Evolutionary conservation across 2,329 filamentous ascomycete genomes (phyloP).

Genomic region (Beauveria scarabaeidicola): DNA sequence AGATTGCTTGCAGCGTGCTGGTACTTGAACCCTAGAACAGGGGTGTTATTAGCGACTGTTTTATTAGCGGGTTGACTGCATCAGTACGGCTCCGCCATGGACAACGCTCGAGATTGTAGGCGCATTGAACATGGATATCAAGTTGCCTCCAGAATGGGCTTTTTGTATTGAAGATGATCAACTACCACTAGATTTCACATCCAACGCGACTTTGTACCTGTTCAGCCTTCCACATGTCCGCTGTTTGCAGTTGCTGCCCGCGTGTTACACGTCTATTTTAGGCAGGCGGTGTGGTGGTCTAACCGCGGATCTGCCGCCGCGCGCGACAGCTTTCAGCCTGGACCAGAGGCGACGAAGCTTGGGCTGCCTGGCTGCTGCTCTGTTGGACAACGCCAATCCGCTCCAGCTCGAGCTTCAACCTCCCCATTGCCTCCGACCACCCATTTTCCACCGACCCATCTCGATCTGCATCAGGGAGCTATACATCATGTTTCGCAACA

Average conservation of each 20-base stretch:
- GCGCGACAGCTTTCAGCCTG: constrained; percentile 9
- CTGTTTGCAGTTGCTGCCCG: not conserved
- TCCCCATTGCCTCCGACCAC: not conserved
- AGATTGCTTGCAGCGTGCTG: not conserved
- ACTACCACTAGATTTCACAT: too few relatives aligned
- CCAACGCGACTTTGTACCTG: too few relatives aligned
- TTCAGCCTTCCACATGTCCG: too few relatives aligned
- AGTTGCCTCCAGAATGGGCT: not conserved
- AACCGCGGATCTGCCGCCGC: constrained; percentile 12
- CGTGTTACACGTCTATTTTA: not conserved
- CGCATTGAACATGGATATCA: not conserved
- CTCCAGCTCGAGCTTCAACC: constrained; percentile 6
- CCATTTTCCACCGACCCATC: not conserved
- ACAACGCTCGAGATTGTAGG: not conserved
- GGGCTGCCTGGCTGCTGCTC: constrained; percentile 13
- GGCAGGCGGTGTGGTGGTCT: constrained; percentile 16
- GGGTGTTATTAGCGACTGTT: not conserved
- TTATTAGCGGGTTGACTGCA: not conserved
- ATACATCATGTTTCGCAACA: constrained; percentile 91
- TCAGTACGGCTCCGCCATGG: not conserved
- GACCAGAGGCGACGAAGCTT: constrained; percentile 18
- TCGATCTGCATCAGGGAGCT: constrained; percentile 8
- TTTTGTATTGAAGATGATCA: not conserved
- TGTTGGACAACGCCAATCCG: constrained; percentile 9
- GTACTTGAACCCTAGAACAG: not conserved